These are phyloP conservation scores for Xylaria sp. DNA, from an alignment of 2,329 filamentous ascomycete genomes.

Conservation along the genomic window DNA sequence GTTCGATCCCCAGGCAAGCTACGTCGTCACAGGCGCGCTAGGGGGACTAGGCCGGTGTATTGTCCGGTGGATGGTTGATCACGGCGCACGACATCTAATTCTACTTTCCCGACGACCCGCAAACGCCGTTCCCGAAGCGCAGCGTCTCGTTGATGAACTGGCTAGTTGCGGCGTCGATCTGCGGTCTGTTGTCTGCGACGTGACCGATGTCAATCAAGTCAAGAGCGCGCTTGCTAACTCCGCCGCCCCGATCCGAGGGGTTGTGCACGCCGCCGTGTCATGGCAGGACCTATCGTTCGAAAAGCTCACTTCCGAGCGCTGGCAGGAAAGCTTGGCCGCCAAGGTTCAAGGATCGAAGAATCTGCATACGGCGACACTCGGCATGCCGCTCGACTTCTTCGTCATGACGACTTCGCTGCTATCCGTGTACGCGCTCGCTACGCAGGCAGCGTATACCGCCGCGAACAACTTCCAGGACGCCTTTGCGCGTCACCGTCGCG, in stretches of 20 bases:
- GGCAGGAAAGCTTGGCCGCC: constrained; percentile 36
- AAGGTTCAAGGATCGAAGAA: constrained; percentile 45
- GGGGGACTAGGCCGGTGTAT: constrained; percentile 31
- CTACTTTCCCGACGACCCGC: constrained; percentile 22
- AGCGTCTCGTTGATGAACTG: not conserved
- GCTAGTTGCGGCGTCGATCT: not conserved
- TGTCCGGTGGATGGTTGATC: constrained; percentile 32
- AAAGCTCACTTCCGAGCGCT: constrained; percentile 35
- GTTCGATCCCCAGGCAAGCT: constrained; percentile 30
- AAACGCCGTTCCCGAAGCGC: constrained; percentile 12
- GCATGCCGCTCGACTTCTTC: constrained; percentile 46
- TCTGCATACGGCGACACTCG: constrained; percentile 39
- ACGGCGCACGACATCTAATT: constrained; percentile 27
- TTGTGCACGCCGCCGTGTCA: constrained; percentile 16
- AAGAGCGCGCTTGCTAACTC: not conserved
- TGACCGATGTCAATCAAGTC: not conserved
- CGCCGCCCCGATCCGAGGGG: not conserved
- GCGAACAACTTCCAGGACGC: constrained; percentile 48
- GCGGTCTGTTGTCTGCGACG: constrained; percentile 1
- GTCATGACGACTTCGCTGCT: constrained; percentile 40
- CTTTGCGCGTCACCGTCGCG: constrained; percentile 45
- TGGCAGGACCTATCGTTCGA: constrained; percentile 20
- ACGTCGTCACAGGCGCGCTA: constrained; percentile 31
- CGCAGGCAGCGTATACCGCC: constrained; percentile 45
- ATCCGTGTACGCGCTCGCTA: constrained; percentile 31